Base-by-base conservation (phyloP, 2,329 filamentous ascomycete genomes). In the Chrysoporthe deuterocubensis region DNA sequence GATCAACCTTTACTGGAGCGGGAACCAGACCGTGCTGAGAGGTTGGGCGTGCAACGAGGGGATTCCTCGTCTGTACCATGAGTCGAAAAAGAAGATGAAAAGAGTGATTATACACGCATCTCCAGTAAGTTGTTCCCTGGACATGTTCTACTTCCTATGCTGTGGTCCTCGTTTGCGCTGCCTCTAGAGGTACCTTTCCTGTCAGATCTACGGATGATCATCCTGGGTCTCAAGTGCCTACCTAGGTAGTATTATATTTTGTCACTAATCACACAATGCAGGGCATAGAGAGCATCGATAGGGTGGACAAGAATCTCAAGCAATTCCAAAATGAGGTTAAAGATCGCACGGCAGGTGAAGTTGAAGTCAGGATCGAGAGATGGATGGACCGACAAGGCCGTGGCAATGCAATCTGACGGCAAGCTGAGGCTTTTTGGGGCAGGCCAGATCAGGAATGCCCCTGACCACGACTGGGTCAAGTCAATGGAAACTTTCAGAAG, bases 1-100 rank as follows among this genome's bases (percentile, higher is more conserved):
- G 42, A 50, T 64, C 6, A 57, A 58, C 34, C 32, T 64, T 2
- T 64, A 64, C 21, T 64, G 62, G 52, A 64, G 37, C 8, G 62
- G 62, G 3, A 64, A 64, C 8, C 52, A 58, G 14, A 58, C 52
- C 37, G 48, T 64, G 1, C 7, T 64, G 7, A 57, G 21, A 40
- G 52, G 50, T 9, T 64, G 62, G 62, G 62, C 62, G 6, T 37
- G 40, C 11, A 9, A 46, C 6, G 42, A 58, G 16, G 62, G 62
- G 11, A 57, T 64, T 21, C 52, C 62, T 16, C 50, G 62, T 21
- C 14, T 64, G 2, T 64, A 32, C 16, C 16, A 6, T 13, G 50
- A 37, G 16, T 64, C 62, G 13, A 50, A 54, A 18, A 64, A 56
- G 18, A 43, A 2, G 9, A 9, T 57, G n/a, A 64, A 44, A 9